A percentile compares a stretch with the other conserved stretches of the same genome.
phyloP scores from a whole-genome alignment of 257 asterid genomes.

The Rhazya stricta region DNA sequence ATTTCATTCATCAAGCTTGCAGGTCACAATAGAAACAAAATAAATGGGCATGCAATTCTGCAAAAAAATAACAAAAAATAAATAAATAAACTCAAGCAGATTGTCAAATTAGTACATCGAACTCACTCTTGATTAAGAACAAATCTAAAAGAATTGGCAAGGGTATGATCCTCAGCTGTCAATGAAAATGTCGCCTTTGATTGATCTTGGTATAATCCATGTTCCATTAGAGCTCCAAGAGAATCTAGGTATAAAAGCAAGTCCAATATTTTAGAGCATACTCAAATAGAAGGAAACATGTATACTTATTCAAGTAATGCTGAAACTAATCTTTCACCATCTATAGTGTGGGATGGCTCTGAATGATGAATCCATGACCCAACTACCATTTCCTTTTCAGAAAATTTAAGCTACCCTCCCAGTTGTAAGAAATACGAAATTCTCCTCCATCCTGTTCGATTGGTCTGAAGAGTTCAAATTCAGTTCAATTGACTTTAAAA shows the following conservation, averaged over 20 bases:
- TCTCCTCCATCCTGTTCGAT: background rate
- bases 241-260: background rate
- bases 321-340: background rate
- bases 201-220: slow-evolving; percentile 53
- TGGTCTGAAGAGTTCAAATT: background rate
- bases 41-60: background rate
- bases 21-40: background rate
- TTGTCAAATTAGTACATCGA: background rate
- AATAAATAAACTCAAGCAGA: background rate
- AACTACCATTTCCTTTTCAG: background rate
- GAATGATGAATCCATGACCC: background rate
- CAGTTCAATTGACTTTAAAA: background rate
- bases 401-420: background rate
- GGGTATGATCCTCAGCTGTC: slow-evolving; percentile 82
- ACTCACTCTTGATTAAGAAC: slow-evolving; percentile 87
- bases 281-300: background rate
- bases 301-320: background rate
- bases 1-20: background rate
- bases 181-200: slow-evolving; percentile 73
- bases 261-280: background rate
- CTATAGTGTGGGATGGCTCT: background rate
- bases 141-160: slow-evolving; percentile 74
- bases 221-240: slow-evolving; percentile 52
- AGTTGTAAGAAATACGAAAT: background rate
- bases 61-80: too few relatives aligned